Evolutionary conservation across 768 basidiomycete genomes (phyloP).

Genomic region (Suillus decipiens): DNA sequence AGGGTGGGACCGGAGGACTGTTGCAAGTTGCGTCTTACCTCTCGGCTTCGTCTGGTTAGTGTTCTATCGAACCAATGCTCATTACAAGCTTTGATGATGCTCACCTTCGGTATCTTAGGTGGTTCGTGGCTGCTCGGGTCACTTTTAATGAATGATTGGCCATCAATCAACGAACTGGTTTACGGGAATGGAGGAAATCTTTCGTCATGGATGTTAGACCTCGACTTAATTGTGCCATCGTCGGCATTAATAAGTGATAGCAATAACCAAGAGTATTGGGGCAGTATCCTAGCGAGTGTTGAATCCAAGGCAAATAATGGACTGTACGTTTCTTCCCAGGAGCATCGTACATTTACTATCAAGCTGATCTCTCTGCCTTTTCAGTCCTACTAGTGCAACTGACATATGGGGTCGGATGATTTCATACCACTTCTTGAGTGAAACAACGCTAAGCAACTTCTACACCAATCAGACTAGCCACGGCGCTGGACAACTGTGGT

Average conservation of each 20-base stretch:
- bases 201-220: conserved; percentile 57
- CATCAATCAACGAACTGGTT: conserved; percentile 55
- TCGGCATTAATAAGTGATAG: conserved; percentile 47
- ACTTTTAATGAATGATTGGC: conserved; percentile 64
- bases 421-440: conserved; percentile 73
- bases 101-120: conserved; percentile 34
- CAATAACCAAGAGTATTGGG: conserved; percentile 54
- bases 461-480: conserved; percentile 60
- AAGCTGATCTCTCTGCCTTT: not conserved
- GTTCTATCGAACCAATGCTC: not conserved
- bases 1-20: conserved; percentile 64
- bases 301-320: conserved; percentile 55
- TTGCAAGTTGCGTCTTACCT: conserved; percentile 73
- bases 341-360: not conserved
- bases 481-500: conserved; percentile 76
- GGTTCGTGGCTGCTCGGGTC: conserved; percentile 73
- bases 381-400: conserved; percentile 62
- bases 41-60: conserved; percentile 62
- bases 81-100: not conserved
- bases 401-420: conserved; percentile 68
- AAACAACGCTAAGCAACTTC: conserved; percentile 58
- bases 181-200: conserved; percentile 52
- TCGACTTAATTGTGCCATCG: conserved; percentile 56
- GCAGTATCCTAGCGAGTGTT: conserved; percentile 54
- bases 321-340: conserved; percentile 43